Evolutionary conservation across 2,329 filamentous ascomycete species (phyloP).

Genomic region (Mariannaea sp.): DNA sequence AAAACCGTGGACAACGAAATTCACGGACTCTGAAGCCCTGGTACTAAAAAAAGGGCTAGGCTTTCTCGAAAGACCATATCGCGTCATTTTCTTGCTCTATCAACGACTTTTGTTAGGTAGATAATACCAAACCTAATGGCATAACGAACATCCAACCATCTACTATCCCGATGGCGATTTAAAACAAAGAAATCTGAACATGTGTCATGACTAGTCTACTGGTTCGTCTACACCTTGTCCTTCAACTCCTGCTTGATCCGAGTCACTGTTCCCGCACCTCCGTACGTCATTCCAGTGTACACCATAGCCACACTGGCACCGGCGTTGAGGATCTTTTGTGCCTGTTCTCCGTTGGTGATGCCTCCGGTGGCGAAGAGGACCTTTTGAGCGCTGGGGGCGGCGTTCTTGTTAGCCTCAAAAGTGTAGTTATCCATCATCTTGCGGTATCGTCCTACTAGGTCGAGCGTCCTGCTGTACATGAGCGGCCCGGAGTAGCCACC

Average conservation of each 20-base stretch:
- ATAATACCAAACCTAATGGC: not conserved
- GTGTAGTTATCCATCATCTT: slow-evolving; percentile 63
- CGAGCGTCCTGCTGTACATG: slow-evolving; percentile 80
- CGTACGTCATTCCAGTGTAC: slow-evolving; percentile 77
- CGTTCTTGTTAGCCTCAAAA: slow-evolving; percentile 37
- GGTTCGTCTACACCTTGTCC: slow-evolving; percentile 41
- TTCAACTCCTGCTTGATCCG: slow-evolving; percentile 68
- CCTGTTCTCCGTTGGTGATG: slow-evolving; percentile 86
- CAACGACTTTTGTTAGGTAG: slow-evolving; percentile 1
- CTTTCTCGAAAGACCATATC: too few relatives aligned
- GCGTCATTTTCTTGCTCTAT: not conserved
- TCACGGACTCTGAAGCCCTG: too few relatives aligned
- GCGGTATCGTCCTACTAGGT: slow-evolving; percentile 80
- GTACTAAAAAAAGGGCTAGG: too few relatives aligned
- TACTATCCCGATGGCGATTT: not conserved
- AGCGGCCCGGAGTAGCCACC: slow-evolving; percentile 92
- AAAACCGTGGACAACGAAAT: too few relatives aligned
- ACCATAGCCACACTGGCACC: slow-evolving; percentile 91
- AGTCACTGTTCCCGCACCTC: slow-evolving; percentile 67
- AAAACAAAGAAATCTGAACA: slow-evolving; percentile 11
- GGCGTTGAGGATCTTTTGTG: slow-evolving; percentile 78
- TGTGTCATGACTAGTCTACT: slow-evolving; percentile 10
- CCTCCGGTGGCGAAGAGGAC: slow-evolving; percentile 93
- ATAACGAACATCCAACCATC: not conserved
- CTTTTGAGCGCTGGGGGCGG: slow-evolving; percentile 59